Conservation (phyloP, 768 basidiomycete genomes). For the Gloeopeniophorella convolvens region DNA sequence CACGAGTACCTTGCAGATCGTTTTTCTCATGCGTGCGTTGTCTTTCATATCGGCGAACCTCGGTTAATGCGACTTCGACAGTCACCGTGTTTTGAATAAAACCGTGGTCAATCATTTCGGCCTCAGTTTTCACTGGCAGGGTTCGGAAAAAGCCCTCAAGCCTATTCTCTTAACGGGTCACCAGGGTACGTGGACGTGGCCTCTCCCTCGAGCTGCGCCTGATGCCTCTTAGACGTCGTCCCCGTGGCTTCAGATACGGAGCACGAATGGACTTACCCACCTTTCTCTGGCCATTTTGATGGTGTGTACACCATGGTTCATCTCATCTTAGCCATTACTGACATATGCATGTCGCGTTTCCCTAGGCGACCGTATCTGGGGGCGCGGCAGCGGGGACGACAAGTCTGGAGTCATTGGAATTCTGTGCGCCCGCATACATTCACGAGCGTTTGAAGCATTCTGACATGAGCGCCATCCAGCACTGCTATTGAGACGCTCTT, state of each 20-base stretch:
- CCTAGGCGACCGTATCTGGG: constrained; percentile 61
- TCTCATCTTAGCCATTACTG: too few relatives aligned
- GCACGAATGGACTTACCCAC: constrained; percentile 48
- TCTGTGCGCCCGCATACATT: constrained; percentile 35
- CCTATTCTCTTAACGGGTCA: constrained; percentile 65
- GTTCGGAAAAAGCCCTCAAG: constrained; percentile 53
- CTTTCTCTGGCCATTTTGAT: constrained; percentile 53
- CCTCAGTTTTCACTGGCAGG: constrained; percentile 68
- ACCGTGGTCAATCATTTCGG: constrained; percentile 74
- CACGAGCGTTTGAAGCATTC: neutral
- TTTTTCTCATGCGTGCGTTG: constrained; percentile 36
- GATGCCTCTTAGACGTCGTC: constrained; percentile 50
- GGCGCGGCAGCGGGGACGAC: constrained; percentile 68
- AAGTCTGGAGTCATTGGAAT: constrained; percentile 67
- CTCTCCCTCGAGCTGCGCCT: too few relatives aligned
- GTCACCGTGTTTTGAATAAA: constrained; percentile 51
- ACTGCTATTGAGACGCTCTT: constrained; percentile 59
- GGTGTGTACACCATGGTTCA: too few relatives aligned
- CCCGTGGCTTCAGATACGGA: constrained; percentile 48
- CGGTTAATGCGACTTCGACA: too few relatives aligned
- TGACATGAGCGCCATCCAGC: too few relatives aligned
- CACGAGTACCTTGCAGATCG: constrained; percentile 32
- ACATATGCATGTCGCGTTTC: too few relatives aligned
- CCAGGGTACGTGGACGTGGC: too few relatives aligned
- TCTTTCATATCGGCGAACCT: too few relatives aligned